Base-by-base conservation (phyloP, 2,329 filamentous ascomycete genomes). In the Neophaeococcomyces mojaviensis region DNA sequence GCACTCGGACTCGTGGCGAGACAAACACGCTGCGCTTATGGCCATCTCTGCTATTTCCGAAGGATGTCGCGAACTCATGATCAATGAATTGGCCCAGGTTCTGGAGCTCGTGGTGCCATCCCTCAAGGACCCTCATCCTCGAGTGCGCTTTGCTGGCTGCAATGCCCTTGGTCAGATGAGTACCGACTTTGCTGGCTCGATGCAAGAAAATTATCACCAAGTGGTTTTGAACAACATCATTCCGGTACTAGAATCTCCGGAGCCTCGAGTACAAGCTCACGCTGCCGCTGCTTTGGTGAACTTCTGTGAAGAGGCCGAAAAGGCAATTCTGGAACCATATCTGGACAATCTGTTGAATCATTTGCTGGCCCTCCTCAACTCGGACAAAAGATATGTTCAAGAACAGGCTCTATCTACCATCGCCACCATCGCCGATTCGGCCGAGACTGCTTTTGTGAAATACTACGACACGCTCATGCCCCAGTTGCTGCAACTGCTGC, bases 121-220 rank as follows among this genome's bases (percentile, higher is more conserved):
- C 30, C 76, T 98, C 30, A 82, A 84, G 58, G 90, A 98, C 61
- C 78, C 85, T 32, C 92, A 98, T 62, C 86, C 92, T 33, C 86
- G 92, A 61, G 92, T 98, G 46, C 84, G 90, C 59, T 98, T 94
- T 82, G 92, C 92, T 43, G 92, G 89, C 28, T 98, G 92, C 72
- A 97, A 98, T 62, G 92, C 92, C 34, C 77, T 98, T n/a, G 92
- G 92, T 22, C 92, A 98, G 67, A 98, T 98, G 92, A 97, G 90
- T 70, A 98, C 92, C 26, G 92, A 98, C 62, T 98, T 98, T 65
- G 90, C 94, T 10, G 89, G 89, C 10, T 94, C 86, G 9, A 97
- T 98, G 90, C 92, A 98, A 67, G 85, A 87, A 56, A 92, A 95
- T 59, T 94, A 94, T 66, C 92, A 95, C 65, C 79, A 86, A 53